These are phyloP conservation scores for Yueomyces sinensis DNA, from an alignment of 805 yeast species.

Conservation along the genomic window DNA sequence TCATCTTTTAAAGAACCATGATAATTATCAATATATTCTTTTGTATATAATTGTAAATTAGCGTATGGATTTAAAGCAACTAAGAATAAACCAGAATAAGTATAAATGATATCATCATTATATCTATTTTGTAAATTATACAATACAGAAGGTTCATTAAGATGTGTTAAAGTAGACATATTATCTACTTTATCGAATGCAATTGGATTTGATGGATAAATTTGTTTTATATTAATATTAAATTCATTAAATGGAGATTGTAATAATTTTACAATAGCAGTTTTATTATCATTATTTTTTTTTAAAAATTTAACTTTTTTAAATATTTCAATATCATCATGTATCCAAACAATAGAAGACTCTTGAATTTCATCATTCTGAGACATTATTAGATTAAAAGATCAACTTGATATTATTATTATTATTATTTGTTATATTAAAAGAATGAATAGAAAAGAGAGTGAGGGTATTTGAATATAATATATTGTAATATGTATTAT, in stretches of 20 bases:
- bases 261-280: constrained; percentile 9
- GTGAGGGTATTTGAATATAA: too few relatives aligned
- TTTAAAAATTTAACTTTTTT: constrained; percentile 16
- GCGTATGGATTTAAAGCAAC: constrained; percentile 94
- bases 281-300: constrained; percentile 9
- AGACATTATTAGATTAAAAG: too few relatives aligned
- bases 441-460: too few relatives aligned
- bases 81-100: constrained; percentile 87
- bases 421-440: too few relatives aligned
- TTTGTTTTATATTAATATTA: constrained; percentile 23
- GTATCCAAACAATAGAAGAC: constrained; percentile 18
- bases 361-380: neutral
- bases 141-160: constrained; percentile 93
- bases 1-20: constrained; percentile 34
- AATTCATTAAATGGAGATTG: constrained; percentile 7
- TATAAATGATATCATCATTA: constrained; percentile 66
- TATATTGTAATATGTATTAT: too few relatives aligned
- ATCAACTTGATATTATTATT: too few relatives aligned
- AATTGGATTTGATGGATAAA: constrained; percentile 57
- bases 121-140: constrained; percentile 72
- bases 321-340: constrained; percentile 17
- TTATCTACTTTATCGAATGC: constrained; percentile 85
- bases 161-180: constrained; percentile 88
- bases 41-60: constrained; percentile 55
- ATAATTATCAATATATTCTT: constrained; percentile 42